Conservation (phyloP, 345 rosid genomes). For the Pistacia integerrima region DNA sequence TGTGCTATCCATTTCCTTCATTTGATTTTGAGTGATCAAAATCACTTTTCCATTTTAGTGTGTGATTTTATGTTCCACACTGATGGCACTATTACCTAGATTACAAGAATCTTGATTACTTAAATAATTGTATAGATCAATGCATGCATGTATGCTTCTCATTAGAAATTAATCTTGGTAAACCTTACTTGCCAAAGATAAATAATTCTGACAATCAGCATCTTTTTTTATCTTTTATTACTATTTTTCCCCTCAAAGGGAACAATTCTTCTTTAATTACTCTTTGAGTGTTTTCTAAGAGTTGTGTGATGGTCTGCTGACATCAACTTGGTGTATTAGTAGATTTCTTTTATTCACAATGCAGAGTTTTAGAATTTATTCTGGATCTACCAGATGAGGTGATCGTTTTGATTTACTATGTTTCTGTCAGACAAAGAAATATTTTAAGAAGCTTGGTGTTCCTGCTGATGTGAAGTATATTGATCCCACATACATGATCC, state of each 20-base stretch:
- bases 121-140: neutral
- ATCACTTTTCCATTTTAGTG: no score
- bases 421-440: constrained; percentile 65
- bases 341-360: neutral
- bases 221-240: no score
- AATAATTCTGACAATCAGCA: neutral
- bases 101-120: neutral
- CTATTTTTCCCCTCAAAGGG: neutral
- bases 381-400: neutral
- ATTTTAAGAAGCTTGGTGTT: constrained; percentile 64
- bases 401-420: constrained; percentile 8
- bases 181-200: neutral
- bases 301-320: neutral
- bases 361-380: neutral
- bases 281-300: neutral
- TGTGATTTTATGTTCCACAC: neutral
- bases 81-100: neutral
- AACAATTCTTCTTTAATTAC: neutral
- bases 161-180: neutral
- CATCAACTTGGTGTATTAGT: neutral
- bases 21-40: no score
- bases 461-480: constrained; percentile 89
- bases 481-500: constrained; percentile 98
- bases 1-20: neutral
- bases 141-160: neutral